Percentiles rank a stretch among this genome's conserved stretches.
phyloP scores from a whole-genome alignment of 225 moss, liverwort and hornwort genomes.

The Sphagnum contortum region DNA sequence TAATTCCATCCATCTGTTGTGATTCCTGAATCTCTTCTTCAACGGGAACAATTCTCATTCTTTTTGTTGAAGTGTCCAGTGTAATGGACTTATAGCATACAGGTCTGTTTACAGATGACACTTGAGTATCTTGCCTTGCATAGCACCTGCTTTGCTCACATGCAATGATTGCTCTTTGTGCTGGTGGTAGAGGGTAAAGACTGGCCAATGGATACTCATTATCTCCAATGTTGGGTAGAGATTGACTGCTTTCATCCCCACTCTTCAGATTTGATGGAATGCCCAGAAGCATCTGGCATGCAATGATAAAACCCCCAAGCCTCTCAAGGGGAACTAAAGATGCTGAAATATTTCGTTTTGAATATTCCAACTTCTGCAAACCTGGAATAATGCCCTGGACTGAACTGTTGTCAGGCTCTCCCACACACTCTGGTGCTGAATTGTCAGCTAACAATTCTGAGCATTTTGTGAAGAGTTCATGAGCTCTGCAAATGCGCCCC shows the following conservation, averaged over 20 bases:
- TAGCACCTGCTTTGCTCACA: constrained; percentile 75
- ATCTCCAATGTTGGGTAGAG: constrained; percentile 23
- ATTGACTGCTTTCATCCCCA: constrained; percentile 23
- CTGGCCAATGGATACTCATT: constrained; percentile 32
- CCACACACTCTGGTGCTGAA: constrained; percentile 3
- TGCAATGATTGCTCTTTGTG: constrained; percentile 60
- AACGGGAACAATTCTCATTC: constrained; percentile 7
- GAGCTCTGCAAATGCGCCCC: constrained; percentile 76
- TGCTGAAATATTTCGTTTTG: constrained; percentile 4
- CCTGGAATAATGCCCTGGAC: constrained; percentile 9
- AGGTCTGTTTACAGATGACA: constrained; percentile 2
- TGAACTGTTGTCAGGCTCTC: constrained; percentile 19
- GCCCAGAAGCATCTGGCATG: constrained; percentile 91
- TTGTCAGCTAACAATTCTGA: constrained; percentile 30
- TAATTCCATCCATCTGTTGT: not conserved
- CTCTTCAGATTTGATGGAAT: constrained; percentile 24
- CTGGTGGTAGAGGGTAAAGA: constrained; percentile 46
- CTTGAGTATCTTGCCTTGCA: constrained; percentile 34
- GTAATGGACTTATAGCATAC: constrained; percentile 10
- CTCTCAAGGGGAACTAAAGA: constrained; percentile 71
- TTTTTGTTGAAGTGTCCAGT: constrained; percentile 24
- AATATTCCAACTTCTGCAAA: constrained; percentile 9
- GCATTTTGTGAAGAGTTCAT: constrained; percentile 69
- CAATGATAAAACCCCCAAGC: constrained; percentile 79
- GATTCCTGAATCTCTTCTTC: constrained; percentile 4